phyloP scores from a whole-genome alignment of 495 filamentous ascomycete genomes.

The Neohortaea acidophila region DNA sequence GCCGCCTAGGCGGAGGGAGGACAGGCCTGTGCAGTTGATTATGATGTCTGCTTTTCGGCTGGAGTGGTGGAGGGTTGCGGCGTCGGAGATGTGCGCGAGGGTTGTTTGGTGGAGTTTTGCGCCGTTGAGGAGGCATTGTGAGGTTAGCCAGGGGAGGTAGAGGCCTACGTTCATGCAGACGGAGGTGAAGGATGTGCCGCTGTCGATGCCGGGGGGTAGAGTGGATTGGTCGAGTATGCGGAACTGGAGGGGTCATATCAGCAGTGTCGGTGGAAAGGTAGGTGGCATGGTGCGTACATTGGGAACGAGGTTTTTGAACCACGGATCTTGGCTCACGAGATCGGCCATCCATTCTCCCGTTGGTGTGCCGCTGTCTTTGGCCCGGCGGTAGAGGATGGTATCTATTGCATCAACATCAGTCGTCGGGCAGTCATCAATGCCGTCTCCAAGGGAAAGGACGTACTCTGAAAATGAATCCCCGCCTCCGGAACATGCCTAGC shows the following conservation, averaged over 20 bases:
- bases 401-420: constrained; percentile 26
- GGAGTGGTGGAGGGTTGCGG: constrained; percentile 45
- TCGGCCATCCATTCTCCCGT: constrained; percentile 42
- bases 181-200: constrained; percentile 57
- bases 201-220: constrained; percentile 46
- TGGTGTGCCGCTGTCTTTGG: constrained; percentile 39
- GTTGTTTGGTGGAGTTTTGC: constrained; percentile 45
- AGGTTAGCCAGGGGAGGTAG: constrained; percentile 72
- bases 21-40: constrained; percentile 77
- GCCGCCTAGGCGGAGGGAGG: constrained; percentile 59
- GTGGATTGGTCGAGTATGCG: constrained; percentile 34
- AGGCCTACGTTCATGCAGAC: constrained; percentile 84
- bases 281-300: constrained; percentile 41
- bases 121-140: constrained; percentile 57
- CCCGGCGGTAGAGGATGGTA: constrained; percentile 45
- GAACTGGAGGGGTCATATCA: constrained; percentile 20
- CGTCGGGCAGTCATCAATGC: too few species aligned
- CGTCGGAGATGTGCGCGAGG: constrained; percentile 61
- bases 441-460: constrained; percentile 6
- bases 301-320: constrained; percentile 66
- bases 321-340: constrained; percentile 54
- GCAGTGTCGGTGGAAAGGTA: background rate
- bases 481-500: constrained; percentile 65
- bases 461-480: constrained; percentile 76
- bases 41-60: constrained; percentile 52